These are phyloP conservation scores for Entophlyctis luteolus DNA, from an alignment of 192 early-diverging fungal genomes.

Conservation along the genomic window DNA sequence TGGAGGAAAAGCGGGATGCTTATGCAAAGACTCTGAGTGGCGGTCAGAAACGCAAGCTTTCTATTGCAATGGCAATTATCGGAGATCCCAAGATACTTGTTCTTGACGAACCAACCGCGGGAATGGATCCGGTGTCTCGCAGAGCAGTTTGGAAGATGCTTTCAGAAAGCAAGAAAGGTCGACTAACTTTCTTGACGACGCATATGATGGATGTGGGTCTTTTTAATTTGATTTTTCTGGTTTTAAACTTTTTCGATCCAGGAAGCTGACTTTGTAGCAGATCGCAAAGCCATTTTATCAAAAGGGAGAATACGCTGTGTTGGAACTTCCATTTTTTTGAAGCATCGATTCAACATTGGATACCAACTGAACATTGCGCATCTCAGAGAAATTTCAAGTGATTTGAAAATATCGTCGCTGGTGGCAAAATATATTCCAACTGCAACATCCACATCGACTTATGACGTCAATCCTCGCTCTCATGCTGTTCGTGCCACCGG, in stretches of 20 bases:
- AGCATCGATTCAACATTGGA: constrained; percentile 66
- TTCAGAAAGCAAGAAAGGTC: constrained; percentile 51
- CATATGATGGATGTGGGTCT: constrained; percentile 22
- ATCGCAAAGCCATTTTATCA: constrained; percentile 65
- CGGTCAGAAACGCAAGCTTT: constrained; percentile 64
- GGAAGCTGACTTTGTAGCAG: constrained; percentile 58
- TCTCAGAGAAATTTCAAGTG: not conserved
- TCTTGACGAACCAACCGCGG: constrained; percentile 56
- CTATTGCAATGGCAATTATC: constrained; percentile 62
- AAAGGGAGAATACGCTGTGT: constrained; percentile 60
- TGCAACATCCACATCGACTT: not conserved
- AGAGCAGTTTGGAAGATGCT: constrained; percentile 58
- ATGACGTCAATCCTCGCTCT: constrained; percentile 9
- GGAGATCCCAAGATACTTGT: constrained; percentile 60
- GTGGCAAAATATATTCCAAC: constrained; percentile 35
- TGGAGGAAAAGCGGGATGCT: constrained; percentile 23
- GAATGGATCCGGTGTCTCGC: constrained; percentile 64
- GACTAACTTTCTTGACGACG: constrained; percentile 42
- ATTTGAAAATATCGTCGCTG: constrained; percentile 41
- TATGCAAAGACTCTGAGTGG: constrained; percentile 23
- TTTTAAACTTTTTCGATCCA: constrained; percentile 60
- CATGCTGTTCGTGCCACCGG: constrained; percentile 13
- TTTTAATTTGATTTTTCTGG: not conserved
- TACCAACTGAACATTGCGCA: constrained; percentile 44
- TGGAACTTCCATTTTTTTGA: constrained; percentile 61